Evolutionary conservation across 257 asterid species (phyloP).

Genomic region (Ballota nigra): DNA sequence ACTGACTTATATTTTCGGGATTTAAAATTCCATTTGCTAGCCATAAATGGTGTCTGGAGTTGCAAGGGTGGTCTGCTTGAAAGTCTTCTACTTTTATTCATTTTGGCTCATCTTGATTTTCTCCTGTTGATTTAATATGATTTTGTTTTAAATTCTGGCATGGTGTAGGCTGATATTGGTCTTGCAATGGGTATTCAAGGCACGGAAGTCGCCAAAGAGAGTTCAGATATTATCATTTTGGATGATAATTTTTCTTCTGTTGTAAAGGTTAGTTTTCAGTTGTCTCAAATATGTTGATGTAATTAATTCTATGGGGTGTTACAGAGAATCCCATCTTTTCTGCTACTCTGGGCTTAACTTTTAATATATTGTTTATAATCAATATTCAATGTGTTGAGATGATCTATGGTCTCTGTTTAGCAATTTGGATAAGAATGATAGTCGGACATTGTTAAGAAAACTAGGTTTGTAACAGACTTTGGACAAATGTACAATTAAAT

Average conservation of each 20-base stretch:
- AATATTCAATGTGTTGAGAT: neutral
- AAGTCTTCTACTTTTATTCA: neutral
- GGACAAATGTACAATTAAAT: neutral
- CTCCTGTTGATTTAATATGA: slow-evolving; percentile 11
- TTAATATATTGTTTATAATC: neutral
- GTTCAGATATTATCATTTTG: slow-evolving; percentile 92
- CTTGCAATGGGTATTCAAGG: slow-evolving; percentile 99
- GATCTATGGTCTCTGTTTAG: neutral
- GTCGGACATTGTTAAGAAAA: neutral
- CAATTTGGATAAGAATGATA: neutral
- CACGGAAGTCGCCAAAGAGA: slow-evolving; percentile 98
- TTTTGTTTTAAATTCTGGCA: slow-evolving; percentile 15
- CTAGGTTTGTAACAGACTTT: neutral
- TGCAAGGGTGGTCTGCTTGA: neutral
- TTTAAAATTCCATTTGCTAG: neutral
- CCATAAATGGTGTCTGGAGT: neutral
- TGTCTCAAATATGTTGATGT: slow-evolving; percentile 1
- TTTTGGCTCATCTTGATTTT: neutral
- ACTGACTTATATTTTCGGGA: neutral
- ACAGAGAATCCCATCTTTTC: neutral
- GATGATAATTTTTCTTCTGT: slow-evolving; percentile 94
- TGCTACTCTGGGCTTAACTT: slow-evolving; percentile 3
- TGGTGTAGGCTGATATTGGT: slow-evolving; percentile 88
- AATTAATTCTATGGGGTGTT: neutral
- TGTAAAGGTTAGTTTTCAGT: slow-evolving; percentile 70